phyloP scores from a whole-genome alignment of 2,329 filamentous ascomycete species.

The Microdochium nivale region DNA sequence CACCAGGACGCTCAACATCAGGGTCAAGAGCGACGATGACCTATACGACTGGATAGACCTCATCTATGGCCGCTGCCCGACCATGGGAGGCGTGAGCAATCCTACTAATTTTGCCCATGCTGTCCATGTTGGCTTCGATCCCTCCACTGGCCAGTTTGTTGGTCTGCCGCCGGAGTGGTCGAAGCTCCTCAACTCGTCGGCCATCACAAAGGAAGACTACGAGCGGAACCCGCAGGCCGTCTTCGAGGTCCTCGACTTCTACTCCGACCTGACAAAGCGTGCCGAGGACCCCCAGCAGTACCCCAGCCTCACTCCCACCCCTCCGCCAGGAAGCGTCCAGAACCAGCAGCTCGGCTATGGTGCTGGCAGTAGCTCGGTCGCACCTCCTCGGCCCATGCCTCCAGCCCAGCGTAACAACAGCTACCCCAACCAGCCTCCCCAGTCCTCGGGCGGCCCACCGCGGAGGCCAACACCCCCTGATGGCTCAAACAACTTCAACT shows the following conservation, averaged over 20 bases:
- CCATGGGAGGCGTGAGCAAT: conserved; percentile 97
- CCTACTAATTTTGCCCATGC: conserved; percentile 97
- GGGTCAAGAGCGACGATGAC: conserved; percentile 91
- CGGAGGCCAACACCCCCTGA: conserved; percentile 36
- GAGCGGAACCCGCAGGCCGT: conserved; percentile 88
- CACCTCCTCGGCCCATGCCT: conserved; percentile 60
- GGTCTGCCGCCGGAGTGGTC: conserved; percentile 95
- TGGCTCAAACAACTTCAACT: conserved; percentile 42
- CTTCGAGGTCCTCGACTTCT: conserved; percentile 76
- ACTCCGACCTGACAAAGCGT: conserved; percentile 73
- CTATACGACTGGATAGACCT: conserved; percentile 99
- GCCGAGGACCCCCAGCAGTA: conserved; percentile 63
- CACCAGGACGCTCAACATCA: conserved; percentile 79
- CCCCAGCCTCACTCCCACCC: conserved; percentile 58
- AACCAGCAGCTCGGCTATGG: conserved; percentile 57
- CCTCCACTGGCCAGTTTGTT: conserved; percentile 88
- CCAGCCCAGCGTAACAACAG: conserved; percentile 32
- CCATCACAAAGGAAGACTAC: conserved; percentile 97
- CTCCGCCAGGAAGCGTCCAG: conserved; percentile 45
- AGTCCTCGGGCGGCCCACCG: conserved; percentile 26
- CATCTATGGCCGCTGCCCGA: conserved; percentile 92
- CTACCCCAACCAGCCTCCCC: conserved; percentile 27
- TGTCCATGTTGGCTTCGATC: conserved; percentile 95
- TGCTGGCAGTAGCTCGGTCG: conserved; percentile 46
- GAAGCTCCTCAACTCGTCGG: conserved; percentile 88